A percentile compares a stretch with the other conserved stretches of the same genome.
These are phyloP conservation scores for Dictyostelium capitatum DNA, from an alignment of 78 protist species.

Conservation along the genomic window DNA sequence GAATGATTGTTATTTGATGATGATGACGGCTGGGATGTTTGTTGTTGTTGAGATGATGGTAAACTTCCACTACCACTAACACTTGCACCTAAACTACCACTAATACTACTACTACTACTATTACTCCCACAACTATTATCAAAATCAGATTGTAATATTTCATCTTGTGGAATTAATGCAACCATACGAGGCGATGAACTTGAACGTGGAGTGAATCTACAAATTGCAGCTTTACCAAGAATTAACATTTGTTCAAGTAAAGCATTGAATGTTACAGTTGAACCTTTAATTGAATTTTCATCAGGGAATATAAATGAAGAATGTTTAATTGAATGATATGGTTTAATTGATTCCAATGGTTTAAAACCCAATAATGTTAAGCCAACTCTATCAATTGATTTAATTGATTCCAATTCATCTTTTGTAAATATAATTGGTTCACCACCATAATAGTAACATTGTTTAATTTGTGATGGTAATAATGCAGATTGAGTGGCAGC, in stretches of 20 bases:
- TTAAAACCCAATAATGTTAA: constrained; percentile 81
- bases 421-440: constrained; percentile 77
- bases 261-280: constrained; percentile 58
- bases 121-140: neutral
- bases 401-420: constrained; percentile 64
- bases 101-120: too few relatives aligned
- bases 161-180: constrained; percentile 78
- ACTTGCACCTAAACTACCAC: neutral
- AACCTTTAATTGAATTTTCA: constrained; percentile 61
- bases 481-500: constrained; percentile 47
- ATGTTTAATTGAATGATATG: constrained; percentile 35
- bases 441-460: constrained; percentile 81
- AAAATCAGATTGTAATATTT: neutral
- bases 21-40: neutral
- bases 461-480: constrained; percentile 68
- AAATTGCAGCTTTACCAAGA: constrained; percentile 64
- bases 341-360: constrained; percentile 52
- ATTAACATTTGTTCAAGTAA: constrained; percentile 58
- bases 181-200: constrained; percentile 64
- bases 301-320: constrained; percentile 80
- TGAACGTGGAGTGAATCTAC: constrained; percentile 37
- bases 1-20: neutral
- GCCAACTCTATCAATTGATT: constrained; percentile 51
- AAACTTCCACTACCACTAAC: neutral
- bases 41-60: neutral